A percentile compares a stretch with the other conserved stretches of the same genome.
phyloP scores from a whole-genome alignment of 1,284 basidiomycete genomes.

The Puccinia coronata region DNA sequence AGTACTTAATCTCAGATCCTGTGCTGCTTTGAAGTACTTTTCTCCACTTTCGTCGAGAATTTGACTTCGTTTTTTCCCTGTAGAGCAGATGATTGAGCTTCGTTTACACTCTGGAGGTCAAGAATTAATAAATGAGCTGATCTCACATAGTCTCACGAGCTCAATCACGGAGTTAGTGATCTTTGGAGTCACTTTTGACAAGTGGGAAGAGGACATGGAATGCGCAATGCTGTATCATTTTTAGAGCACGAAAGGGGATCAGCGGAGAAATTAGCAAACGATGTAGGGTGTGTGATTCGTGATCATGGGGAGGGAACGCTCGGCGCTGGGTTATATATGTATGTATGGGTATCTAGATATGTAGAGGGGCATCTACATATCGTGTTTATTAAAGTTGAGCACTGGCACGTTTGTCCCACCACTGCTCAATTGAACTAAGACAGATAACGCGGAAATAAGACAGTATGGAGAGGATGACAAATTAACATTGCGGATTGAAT shows the following conservation, averaged over 20 bases:
- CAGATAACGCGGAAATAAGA: not conserved
- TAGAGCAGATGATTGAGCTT: not conserved
- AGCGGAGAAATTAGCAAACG: not conserved
- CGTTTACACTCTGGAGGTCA: not conserved
- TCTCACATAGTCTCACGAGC: conserved; percentile 45
- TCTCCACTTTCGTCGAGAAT: conserved; percentile 45
- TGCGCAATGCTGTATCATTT: conserved; percentile 28
- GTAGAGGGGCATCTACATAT: not conserved
- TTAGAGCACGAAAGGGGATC: not conserved
- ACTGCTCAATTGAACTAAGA: not conserved
- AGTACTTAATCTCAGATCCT: conserved; percentile 49
- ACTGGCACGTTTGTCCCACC: conserved; percentile 9
- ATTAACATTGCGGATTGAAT: not conserved
- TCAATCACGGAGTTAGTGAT: conserved; percentile 44
- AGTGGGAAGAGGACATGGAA: conserved; percentile 37
- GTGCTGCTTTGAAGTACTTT: conserved; percentile 46
- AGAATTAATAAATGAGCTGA: not conserved
- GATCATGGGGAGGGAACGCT: not conserved
- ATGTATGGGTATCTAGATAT: not conserved
- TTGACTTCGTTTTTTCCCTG: conserved; percentile 43
- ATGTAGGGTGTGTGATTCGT: not conserved
- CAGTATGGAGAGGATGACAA: not conserved
- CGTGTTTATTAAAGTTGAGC: not conserved
- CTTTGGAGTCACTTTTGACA: conserved; percentile 44
- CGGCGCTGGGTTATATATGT: not conserved